Conservation (phyloP, 2,329 filamentous ascomycete species). For the Aspergillus aculeatinus region DNA sequence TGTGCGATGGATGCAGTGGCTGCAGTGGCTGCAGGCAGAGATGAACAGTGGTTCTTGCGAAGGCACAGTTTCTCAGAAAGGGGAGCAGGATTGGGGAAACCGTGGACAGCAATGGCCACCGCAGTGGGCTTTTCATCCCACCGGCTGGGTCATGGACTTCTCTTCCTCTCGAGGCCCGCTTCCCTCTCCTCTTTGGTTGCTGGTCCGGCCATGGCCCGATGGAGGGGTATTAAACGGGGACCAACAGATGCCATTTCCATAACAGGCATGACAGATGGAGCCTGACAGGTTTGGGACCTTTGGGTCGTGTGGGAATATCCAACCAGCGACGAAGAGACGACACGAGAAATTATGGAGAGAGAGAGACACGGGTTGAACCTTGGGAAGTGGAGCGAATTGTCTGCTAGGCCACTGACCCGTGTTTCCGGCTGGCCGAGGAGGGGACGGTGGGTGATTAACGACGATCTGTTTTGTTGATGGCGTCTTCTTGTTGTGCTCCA, state of each 20-base stretch:
- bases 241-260: background rate
- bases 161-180: background rate
- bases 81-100: background rate
- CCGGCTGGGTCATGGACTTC: background rate
- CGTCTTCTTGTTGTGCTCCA: background rate
- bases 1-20: background rate
- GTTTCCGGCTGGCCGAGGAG: background rate
- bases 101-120: background rate
- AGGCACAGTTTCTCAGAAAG: background rate
- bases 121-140: background rate
- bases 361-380: constrained; percentile 4
- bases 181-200: background rate
- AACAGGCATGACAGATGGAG: constrained; percentile 3
- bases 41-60: background rate
- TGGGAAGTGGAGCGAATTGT: constrained; percentile 2
- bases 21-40: background rate
- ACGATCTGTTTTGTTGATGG: background rate
- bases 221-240: background rate
- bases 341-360: constrained; percentile 7
- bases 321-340: background rate
- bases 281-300: background rate
- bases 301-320: background rate
- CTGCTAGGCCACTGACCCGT: background rate
- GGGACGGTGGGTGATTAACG: background rate
- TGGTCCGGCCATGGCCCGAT: background rate